phyloP scores from a whole-genome alignment of 2,329 filamentous ascomycete genomes.

The Alternaria gansuensis region DNA sequence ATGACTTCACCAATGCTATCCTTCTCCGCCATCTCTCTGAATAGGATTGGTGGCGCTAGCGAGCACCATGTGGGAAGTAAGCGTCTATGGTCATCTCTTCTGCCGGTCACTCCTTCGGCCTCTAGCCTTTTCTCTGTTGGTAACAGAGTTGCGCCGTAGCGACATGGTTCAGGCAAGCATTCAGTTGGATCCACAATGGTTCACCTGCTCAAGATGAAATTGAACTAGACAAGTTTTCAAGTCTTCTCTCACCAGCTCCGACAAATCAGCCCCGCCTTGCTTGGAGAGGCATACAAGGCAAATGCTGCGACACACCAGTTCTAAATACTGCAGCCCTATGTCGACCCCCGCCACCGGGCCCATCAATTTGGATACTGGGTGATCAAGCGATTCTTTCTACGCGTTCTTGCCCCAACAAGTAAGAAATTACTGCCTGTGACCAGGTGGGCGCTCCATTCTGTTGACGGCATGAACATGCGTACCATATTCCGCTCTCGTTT shows the following conservation, averaged over 20 bases:
- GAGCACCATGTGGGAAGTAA: neutral
- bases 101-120: neutral
- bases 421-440: neutral
- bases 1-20: neutral
- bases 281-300: constrained; percentile 7
- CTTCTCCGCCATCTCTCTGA: neutral
- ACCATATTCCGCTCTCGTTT: neutral
- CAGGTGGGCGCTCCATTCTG: neutral
- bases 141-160: neutral
- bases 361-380: neutral
- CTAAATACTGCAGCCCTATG: neutral
- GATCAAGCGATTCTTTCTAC: neutral
- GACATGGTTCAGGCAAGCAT: neutral
- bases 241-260: neutral
- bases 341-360: neutral
- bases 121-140: neutral
- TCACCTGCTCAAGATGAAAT: neutral
- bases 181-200: neutral
- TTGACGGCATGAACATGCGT: neutral
- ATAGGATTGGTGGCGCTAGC: neutral
- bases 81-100: neutral
- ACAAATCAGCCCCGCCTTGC: neutral
- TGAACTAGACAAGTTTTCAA: neutral
- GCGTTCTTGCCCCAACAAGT: neutral
- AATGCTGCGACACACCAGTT: neutral